Conservation (phyloP, 805 yeast genomes). For the Pichia membranifaciens region DNA sequence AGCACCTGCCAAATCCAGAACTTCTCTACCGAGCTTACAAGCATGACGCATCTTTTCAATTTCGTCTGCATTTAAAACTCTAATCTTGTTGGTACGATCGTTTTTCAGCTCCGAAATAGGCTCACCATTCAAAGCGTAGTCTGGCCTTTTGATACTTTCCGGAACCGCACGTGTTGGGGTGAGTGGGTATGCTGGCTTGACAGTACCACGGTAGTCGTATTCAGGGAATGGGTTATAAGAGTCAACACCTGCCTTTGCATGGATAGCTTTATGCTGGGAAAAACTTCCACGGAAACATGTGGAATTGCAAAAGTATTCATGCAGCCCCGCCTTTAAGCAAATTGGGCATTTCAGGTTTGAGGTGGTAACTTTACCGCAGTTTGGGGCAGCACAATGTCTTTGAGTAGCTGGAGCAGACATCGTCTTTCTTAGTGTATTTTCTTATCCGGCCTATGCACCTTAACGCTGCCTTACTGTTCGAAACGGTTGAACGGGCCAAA, state of each 20-base stretch:
- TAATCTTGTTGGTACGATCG: constrained; percentile 63
- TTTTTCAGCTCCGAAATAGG: constrained; percentile 74
- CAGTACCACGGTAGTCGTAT: constrained; percentile 63
- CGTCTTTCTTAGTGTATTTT: no score
- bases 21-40: constrained; percentile 74
- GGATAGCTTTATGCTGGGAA: constrained; percentile 69
- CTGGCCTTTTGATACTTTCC: constrained; percentile 66
- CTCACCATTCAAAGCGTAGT: constrained; percentile 73
- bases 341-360: constrained; percentile 84
- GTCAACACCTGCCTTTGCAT: constrained; percentile 53
- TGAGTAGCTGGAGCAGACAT: constrained; percentile 1
- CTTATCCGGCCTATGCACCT: no score
- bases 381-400: constrained; percentile 60
- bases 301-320: constrained; percentile 73
- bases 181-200: constrained; percentile 79
- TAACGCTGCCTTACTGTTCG: no score
- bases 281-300: constrained; percentile 72
- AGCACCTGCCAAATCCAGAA: constrained; percentile 84
- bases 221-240: constrained; percentile 84
- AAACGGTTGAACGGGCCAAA: no score
- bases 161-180: constrained; percentile 69
- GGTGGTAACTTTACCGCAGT: constrained; percentile 76
- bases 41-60: constrained; percentile 70
- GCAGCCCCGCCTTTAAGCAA: constrained; percentile 68
- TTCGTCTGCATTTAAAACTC: constrained; percentile 58